These are phyloP conservation scores for Viridothelium virens DNA, from an alignment of 495 filamentous ascomycete species.

Conservation along the genomic window DNA sequence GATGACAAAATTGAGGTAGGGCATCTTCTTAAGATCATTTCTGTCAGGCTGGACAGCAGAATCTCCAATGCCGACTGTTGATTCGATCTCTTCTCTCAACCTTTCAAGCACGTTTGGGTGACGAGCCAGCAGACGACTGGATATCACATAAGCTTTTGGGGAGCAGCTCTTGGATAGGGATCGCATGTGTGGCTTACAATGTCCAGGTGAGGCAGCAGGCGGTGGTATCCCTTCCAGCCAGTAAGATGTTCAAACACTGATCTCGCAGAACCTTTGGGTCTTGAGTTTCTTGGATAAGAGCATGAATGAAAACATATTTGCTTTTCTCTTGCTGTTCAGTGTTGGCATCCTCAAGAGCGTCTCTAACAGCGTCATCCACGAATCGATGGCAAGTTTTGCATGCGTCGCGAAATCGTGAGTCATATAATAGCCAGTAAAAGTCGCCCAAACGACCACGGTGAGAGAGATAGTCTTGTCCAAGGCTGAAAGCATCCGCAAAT, in stretches of 20 bases:
- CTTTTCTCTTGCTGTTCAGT: background rate
- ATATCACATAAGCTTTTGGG: background rate
- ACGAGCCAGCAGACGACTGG: background rate
- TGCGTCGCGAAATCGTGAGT: constrained; percentile 16
- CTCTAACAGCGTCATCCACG: constrained; percentile 14
- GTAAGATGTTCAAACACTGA: constrained; percentile 23
- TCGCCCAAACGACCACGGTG: constrained; percentile 17
- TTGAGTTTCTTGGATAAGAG: constrained; percentile 16
- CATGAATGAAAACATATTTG: constrained; percentile 13
- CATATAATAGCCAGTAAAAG: constrained; percentile 25
- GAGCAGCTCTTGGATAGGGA: background rate
- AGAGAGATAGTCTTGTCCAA: constrained; percentile 13
- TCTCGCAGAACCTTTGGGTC: constrained; percentile 16
- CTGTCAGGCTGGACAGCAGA: background rate
- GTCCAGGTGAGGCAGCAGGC: constrained; percentile 29
- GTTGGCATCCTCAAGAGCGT: constrained; percentile 2
- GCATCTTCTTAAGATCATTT: background rate
- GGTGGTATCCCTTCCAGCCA: constrained; percentile 35
- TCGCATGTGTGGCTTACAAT: constrained; percentile 8
- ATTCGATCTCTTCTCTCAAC: background rate
- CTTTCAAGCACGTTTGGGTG: background rate
- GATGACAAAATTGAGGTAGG: background rate
- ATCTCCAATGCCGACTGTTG: background rate
- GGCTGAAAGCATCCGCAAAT: constrained; percentile 8
- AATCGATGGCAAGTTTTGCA: constrained; percentile 1